Conservation (phyloP, 23 red algal genomes). For the Pyropia yezoensis region DNA sequence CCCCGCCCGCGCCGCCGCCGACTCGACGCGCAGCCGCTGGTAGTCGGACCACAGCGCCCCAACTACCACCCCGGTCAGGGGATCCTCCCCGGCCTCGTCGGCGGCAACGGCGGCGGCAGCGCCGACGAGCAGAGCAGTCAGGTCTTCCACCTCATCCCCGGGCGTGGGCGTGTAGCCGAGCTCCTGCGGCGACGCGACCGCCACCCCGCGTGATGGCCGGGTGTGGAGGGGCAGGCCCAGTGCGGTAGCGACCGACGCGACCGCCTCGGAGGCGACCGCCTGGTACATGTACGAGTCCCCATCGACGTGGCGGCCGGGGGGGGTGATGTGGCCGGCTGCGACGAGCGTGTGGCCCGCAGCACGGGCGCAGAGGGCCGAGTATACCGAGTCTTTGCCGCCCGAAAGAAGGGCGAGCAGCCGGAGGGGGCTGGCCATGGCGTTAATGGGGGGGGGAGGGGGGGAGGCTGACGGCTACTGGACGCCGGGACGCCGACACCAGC, state of each 20-base stretch:
- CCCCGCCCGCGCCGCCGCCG: constrained; percentile 26
- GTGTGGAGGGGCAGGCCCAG: constrained; percentile 30
- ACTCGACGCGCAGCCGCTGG: constrained; percentile 86
- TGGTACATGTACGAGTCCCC: constrained; percentile 95
- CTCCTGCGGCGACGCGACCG: neutral
- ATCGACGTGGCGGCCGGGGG: constrained; percentile 28
- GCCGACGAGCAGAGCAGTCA: constrained; percentile 33
- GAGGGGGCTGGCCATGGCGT: too few relatives aligned
- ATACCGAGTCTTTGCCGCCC: constrained; percentile 92
- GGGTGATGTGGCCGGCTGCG: constrained; percentile 68
- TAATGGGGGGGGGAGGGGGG: too few relatives aligned
- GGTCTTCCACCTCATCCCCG: constrained; percentile 75
- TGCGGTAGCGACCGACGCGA: constrained; percentile 27
- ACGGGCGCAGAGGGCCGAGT: constrained; percentile 28
- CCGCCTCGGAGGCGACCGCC: constrained; percentile 48
- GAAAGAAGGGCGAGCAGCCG: constrained; percentile 62
- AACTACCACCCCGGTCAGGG: constrained; percentile 49
- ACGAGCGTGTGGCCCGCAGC: constrained; percentile 71
- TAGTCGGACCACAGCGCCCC: constrained; percentile 96
- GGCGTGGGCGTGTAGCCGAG: constrained; percentile 28
- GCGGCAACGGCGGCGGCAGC: constrained; percentile 23
- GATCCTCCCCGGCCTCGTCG: too few relatives aligned
- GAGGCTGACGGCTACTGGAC: too few relatives aligned
- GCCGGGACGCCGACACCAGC: too few relatives aligned
- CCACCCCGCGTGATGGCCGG: constrained; percentile 1